These are phyloP conservation scores for Suaeda aralocaspica DNA, from an alignment of 148 eudicot genomes.

Conservation along the genomic window DNA sequence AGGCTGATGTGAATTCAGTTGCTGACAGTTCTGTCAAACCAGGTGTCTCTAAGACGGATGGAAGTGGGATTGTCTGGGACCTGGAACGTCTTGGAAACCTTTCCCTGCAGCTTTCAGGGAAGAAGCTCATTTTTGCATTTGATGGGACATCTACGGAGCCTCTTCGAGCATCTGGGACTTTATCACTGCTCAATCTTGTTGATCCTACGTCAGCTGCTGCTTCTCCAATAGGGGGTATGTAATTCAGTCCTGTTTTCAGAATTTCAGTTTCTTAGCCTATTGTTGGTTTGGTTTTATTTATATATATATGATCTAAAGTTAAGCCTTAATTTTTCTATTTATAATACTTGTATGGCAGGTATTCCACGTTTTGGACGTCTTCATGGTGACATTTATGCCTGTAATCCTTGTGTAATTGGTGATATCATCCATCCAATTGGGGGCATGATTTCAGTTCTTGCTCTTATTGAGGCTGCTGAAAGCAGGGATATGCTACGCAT, in stretches of 20 bases:
- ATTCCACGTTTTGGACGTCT: slow-evolving; percentile 99
- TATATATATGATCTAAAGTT: neutral
- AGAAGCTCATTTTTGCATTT: slow-evolving; percentile 95
- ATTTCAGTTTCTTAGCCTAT: slow-evolving; percentile 1
- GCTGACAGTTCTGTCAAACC: slow-evolving; percentile 59
- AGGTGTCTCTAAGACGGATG: slow-evolving; percentile 60
- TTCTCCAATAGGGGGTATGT: slow-evolving; percentile 90
- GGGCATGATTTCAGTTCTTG: slow-evolving; percentile 88
- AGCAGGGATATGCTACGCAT: slow-evolving; percentile 95
- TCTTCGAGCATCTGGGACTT: slow-evolving; percentile 66
- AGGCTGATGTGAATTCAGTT: slow-evolving; percentile 57
- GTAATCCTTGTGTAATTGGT: slow-evolving; percentile 88
- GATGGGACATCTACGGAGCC: slow-evolving; percentile 90
- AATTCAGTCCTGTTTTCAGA: neutral
- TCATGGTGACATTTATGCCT: slow-evolving; percentile 77
- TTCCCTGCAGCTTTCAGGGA: slow-evolving; percentile 81
- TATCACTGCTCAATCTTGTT: slow-evolving; percentile 90
- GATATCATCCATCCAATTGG: slow-evolving; percentile 88
- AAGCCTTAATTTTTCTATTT: too few species aligned
- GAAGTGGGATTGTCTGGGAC: slow-evolving; percentile 98
- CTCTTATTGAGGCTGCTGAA: slow-evolving; percentile 98
- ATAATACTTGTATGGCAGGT: slow-evolving; percentile 38
- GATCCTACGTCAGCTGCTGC: slow-evolving; percentile 98
- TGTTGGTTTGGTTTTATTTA: neutral
- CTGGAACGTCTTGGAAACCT: slow-evolving; percentile 85